Evolutionary conservation across 768 basidiomycete genomes (phyloP).

Genomic region (Russula ochroleuca): DNA sequence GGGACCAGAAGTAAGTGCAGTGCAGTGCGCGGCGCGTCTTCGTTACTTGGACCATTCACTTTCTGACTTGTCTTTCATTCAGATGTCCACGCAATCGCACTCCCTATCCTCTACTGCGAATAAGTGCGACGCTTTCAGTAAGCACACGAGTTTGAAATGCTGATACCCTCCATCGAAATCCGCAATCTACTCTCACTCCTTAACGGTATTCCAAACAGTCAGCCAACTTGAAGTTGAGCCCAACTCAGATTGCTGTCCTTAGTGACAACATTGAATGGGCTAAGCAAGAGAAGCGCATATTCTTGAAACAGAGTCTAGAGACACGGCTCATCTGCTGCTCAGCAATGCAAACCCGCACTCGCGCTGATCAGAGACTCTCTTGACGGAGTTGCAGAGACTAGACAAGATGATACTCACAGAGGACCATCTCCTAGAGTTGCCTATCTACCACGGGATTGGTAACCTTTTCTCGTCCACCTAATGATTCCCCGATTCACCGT

Average conservation of each 20-base stretch:
- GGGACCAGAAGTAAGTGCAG: constrained; percentile 80
- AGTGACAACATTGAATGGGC: constrained; percentile 93
- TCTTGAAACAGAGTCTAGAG: constrained; percentile 91
- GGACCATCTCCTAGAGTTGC: constrained; percentile 88
- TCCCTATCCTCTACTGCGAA: constrained; percentile 90
- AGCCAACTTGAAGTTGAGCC: too few relatives aligned
- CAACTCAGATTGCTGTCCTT: constrained; percentile 82
- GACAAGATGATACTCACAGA: constrained; percentile 98
- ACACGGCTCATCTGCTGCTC: constrained; percentile 64
- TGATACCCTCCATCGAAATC: constrained; percentile 49
- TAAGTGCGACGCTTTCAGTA: constrained; percentile 53
- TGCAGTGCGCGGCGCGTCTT: not conserved
- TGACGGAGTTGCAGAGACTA: constrained; percentile 85
- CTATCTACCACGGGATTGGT: constrained; percentile 83
- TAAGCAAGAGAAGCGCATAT: constrained; percentile 85
- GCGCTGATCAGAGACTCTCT: constrained; percentile 77
- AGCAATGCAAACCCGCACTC: constrained; percentile 74
- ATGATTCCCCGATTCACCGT: too few relatives aligned
- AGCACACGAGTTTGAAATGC: not conserved
- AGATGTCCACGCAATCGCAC: constrained; percentile 78
- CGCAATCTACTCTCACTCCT: constrained; percentile 93
- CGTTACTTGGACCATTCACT: too few relatives aligned
- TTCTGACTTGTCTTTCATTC: constrained; percentile 7
- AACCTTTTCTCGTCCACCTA: constrained; percentile 41
- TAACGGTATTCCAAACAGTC: constrained; percentile 67